phyloP scores from a whole-genome alignment of 1,284 basidiomycete genomes.

The Athelia psychrophila region DNA sequence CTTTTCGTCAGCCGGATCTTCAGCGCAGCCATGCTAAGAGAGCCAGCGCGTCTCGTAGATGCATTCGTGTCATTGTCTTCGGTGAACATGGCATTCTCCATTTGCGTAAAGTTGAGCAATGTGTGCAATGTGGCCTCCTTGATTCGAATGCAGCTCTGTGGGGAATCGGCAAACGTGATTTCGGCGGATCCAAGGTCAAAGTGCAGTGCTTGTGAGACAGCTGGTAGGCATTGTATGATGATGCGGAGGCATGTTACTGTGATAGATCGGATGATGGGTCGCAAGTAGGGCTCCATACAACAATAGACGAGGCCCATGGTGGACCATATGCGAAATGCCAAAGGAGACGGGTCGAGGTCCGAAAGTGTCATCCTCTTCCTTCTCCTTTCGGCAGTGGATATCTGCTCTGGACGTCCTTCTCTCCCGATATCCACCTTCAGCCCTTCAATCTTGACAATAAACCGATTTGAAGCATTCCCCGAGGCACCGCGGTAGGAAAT shows the following conservation, averaged over 20 bases:
- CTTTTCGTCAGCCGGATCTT: slow-evolving; percentile 57
- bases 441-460: slow-evolving; percentile 61
- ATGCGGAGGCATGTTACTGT: slow-evolving; percentile 55
- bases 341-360: slow-evolving; percentile 52
- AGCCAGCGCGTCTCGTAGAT: slow-evolving; percentile 22
- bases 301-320: slow-evolving; percentile 39
- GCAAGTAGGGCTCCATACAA: slow-evolving; percentile 54
- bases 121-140: slow-evolving; percentile 52
- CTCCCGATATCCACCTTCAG: slow-evolving; percentile 52
- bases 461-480: slow-evolving; percentile 43
- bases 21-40: slow-evolving; percentile 56
- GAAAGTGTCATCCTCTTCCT: slow-evolving; percentile 43
- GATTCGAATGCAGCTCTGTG: slow-evolving; percentile 47
- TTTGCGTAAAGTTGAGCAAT: slow-evolving; percentile 50
- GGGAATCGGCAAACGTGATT: slow-evolving; percentile 46
- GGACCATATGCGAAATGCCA: slow-evolving; percentile 48
- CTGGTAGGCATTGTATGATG: slow-evolving; percentile 60
- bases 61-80: slow-evolving; percentile 15
- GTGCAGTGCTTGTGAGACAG: slow-evolving; percentile 60
- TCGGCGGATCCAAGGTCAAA: slow-evolving; percentile 59
- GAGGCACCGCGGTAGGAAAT: slow-evolving; percentile 48
- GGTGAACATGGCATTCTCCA: slow-evolving; percentile 32
- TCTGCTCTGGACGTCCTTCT: slow-evolving; percentile 14
- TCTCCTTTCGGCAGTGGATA: slow-evolving; percentile 13
- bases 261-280: slow-evolving; percentile 55